Conservation (phyloP, 1,139 yeast genomes). For the Candida tunisiensis region DNA sequence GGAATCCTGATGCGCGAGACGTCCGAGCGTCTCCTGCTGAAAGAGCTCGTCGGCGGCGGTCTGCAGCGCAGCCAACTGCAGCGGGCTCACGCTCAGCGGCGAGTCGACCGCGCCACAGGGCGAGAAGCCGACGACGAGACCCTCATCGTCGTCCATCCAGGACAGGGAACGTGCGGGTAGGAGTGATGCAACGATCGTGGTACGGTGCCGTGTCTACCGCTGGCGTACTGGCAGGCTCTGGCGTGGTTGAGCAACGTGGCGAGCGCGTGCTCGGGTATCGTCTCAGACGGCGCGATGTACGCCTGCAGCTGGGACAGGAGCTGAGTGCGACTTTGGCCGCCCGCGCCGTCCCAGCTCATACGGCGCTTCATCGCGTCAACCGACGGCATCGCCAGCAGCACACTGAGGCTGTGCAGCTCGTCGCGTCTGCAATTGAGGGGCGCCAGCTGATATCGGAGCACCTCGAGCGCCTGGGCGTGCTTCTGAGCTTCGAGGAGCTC, state of each 20-base stretch:
- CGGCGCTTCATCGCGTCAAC: constrained; percentile 15
- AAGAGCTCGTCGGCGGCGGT: no score
- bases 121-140: no score
- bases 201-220: no score
- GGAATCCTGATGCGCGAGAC: no score
- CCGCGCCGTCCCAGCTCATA: constrained; percentile 24
- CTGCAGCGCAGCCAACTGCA: no score
- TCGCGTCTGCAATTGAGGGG: constrained; percentile 10
- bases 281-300: constrained; percentile 32
- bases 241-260: constrained; percentile 36
- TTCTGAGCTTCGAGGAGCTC: constrained; percentile 14
- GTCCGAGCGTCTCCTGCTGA: no score
- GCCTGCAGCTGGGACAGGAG: constrained; percentile 28
- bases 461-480: constrained; percentile 23
- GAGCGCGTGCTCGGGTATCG: constrained; percentile 36
- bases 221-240: no score
- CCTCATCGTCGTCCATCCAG: no score
- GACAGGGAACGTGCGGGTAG: no score
- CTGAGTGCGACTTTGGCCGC: constrained; percentile 23
- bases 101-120: no score
- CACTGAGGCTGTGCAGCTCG: constrained; percentile 16
- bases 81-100: no score
- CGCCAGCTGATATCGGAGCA: constrained; percentile 25
- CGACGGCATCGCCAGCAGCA: constrained; percentile 22
- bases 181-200: no score